Percentiles rank a stretch among this genome's conserved stretches.
Conservation (phyloP, 805 yeast genomes). For the Teunomyces kruisii region DNA sequence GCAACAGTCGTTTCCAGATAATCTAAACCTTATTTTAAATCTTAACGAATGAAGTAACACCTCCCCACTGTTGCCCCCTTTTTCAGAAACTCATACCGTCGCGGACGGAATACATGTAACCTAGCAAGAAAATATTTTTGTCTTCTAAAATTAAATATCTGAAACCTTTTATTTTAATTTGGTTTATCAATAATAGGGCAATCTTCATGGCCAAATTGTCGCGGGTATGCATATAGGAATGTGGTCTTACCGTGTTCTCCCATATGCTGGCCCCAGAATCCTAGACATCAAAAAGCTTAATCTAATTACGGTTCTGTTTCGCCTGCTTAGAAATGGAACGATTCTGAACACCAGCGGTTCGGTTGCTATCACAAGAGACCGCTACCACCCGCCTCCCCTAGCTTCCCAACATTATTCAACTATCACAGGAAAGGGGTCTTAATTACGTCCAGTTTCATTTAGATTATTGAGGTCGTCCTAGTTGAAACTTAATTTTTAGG, state of each 20-base stretch:
- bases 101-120: not conserved
- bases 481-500: no score
- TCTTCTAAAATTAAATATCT: slow-evolving; percentile 1
- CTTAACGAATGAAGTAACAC: not conserved
- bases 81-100: not conserved
- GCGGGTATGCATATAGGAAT: no score
- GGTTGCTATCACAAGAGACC: no score
- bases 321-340: not conserved
- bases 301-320: not conserved
- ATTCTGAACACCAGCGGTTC: not conserved
- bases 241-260: not conserved
- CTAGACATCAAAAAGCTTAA: not conserved
- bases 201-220: not conserved
- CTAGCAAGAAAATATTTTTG: not conserved
- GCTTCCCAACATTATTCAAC: no score
- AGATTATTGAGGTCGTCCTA: no score
- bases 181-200: not conserved
- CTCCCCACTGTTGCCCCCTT: slow-evolving; percentile 1
- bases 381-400: no score
- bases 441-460: no score
- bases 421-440: no score
- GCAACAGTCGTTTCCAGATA: not conserved
- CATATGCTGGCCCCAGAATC: no score
- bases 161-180: slow-evolving; percentile 2
- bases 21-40: slow-evolving; percentile 1